Conservation (phyloP, 139 green algal genomes). For the Desmodesmus armatus region DNA sequence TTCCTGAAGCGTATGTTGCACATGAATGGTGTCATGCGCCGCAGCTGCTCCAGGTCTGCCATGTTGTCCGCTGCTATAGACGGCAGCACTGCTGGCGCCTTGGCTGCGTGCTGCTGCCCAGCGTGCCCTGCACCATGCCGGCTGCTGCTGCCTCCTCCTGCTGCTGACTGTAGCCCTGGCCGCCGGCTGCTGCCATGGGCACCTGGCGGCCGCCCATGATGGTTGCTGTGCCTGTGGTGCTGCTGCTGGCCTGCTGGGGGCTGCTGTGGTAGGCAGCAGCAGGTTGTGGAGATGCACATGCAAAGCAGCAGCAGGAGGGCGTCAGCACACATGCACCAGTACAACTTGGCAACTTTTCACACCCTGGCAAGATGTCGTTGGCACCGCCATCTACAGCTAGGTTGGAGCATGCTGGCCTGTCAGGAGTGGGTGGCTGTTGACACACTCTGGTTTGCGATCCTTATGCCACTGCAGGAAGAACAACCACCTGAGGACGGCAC, state of each 20-base stretch:
- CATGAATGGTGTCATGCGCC: conserved; percentile 65
- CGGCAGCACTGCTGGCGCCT: not conserved
- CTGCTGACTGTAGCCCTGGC: not conserved
- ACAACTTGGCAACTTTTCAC: not conserved
- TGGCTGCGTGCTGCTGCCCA: conserved; percentile 15
- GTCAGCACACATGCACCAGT: not conserved
- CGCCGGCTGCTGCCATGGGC: not conserved
- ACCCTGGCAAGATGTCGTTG: not conserved
- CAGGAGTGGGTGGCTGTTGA: no score
- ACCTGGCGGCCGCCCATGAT: not conserved
- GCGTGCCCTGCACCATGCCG: no score
- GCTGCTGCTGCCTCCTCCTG: not conserved
- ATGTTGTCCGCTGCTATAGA: conserved; percentile 16
- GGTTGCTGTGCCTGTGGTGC: not conserved
- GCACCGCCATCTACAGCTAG: no score
- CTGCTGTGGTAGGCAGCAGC: no score
- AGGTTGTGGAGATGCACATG: not conserved
- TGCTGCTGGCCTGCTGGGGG: not conserved
- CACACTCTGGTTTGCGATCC: no score
- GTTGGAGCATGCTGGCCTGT: no score
- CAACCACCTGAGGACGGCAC: no score
- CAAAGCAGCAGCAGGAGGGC: not conserved
- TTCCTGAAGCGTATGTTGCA: conserved; percentile 73
- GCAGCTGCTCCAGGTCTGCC: conserved; percentile 42
- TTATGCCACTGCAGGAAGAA: no score